Conservation (phyloP, 257 asterid genomes). For the Nicotiana benthamiana region DNA sequence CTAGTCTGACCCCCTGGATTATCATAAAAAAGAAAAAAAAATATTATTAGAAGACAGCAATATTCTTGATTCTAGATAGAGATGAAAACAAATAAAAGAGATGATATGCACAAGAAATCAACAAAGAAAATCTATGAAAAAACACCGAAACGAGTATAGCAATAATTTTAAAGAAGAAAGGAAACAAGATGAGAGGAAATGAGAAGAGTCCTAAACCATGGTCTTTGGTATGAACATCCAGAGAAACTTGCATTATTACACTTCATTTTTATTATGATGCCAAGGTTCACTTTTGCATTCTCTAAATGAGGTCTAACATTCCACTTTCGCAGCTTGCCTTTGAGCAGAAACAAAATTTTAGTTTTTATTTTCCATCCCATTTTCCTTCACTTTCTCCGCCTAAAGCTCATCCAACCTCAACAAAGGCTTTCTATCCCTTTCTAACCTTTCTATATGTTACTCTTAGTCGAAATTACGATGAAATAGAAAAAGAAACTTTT, state of each 20-base stretch:
- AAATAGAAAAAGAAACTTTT: neutral
- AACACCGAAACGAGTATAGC: neutral
- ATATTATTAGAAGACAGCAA: neutral
- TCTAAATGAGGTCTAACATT: neutral
- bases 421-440: neutral
- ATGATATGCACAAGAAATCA: neutral
- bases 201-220: neutral
- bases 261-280: neutral
- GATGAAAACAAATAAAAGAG: neutral
- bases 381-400: neutral
- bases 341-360: neutral
- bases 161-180: neutral
- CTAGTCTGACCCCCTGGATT: constrained; percentile 99
- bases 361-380: neutral
- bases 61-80: neutral
- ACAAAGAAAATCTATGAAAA: neutral
- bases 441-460: neutral
- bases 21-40: constrained; percentile 5
- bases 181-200: neutral
- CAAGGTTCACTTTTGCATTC: neutral
- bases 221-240: neutral
- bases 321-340: neutral
- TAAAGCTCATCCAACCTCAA: neutral
- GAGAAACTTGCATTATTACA: neutral
- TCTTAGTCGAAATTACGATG: neutral